These are phyloP conservation scores for Trichoderma endophyticum DNA, from an alignment of 2,329 filamentous ascomycete species.

Conservation along the genomic window DNA sequence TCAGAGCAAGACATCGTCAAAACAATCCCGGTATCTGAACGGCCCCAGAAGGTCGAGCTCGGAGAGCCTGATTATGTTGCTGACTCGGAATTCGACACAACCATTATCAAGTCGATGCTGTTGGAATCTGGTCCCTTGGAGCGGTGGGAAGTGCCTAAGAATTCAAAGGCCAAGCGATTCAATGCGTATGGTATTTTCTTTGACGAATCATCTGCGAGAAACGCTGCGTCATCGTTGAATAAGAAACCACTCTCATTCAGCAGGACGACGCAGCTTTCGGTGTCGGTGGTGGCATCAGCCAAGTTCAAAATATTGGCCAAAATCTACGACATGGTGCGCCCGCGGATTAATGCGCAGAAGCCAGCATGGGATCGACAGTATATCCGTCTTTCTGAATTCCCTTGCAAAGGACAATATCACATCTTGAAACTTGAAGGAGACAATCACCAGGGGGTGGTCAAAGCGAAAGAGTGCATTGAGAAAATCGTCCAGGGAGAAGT, in stretches of 20 bases:
- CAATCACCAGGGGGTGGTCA: not conserved
- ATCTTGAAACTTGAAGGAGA: slow-evolving; percentile 14
- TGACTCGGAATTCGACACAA: slow-evolving; percentile 24
- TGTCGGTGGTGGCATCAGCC: slow-evolving; percentile 36
- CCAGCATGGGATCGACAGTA: not conserved
- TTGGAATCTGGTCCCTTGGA: slow-evolving; percentile 33
- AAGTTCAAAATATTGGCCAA: slow-evolving; percentile 37
- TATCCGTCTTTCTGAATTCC: not conserved
- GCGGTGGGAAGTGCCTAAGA: slow-evolving; percentile 30
- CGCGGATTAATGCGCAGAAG: slow-evolving; percentile 26
- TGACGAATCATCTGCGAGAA: slow-evolving; percentile 35
- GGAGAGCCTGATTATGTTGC: not conserved
- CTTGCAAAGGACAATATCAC: not conserved
- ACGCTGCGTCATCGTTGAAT: slow-evolving; percentile 24
- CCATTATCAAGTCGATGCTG: slow-evolving; percentile 31
- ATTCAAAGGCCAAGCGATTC: slow-evolving; percentile 31
- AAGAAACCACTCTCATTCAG: slow-evolving; percentile 31
- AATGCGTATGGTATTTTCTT: slow-evolving; percentile 40
- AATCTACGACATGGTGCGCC: slow-evolving; percentile 33
- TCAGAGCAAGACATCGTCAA: not conserved
- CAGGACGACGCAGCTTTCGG: slow-evolving; percentile 32
- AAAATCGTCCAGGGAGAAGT: not conserved
- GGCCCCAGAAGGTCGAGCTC: not conserved
- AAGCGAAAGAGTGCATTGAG: slow-evolving; percentile 3
- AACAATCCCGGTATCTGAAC: not conserved